Evolutionary conservation across 164 flowering plant genomes (phyloP).

Genomic region (Stephania yunnanensis): DNA sequence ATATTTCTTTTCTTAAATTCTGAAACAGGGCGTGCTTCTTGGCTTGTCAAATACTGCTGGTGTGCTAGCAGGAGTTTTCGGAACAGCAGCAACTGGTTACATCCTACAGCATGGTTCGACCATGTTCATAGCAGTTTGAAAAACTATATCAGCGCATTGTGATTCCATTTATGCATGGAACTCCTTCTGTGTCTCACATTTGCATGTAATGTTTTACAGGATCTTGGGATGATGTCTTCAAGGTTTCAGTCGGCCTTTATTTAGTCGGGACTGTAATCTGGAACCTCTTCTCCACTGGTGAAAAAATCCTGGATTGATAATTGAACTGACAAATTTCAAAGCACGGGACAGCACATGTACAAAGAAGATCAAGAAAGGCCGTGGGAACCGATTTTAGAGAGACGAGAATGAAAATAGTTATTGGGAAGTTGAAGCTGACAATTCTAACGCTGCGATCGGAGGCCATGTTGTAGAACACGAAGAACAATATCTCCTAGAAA

Average conservation of each 20-base stretch:
- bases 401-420: not conserved
- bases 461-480: not conserved
- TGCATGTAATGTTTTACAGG: conserved; percentile 36
- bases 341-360: not conserved
- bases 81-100: conserved; percentile 94
- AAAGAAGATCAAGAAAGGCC: not conserved
- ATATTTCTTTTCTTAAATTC: not conserved
- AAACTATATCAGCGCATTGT: not conserved
- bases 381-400: not conserved
- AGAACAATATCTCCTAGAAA: not conserved
- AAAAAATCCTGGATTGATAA: conserved; percentile 64
- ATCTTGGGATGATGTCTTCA: conserved; percentile 95
- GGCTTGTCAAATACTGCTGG: conserved; percentile 98
- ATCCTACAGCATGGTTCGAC: conserved; percentile 87
- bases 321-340: not conserved
- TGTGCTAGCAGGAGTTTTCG: conserved; percentile 89
- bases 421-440: not conserved
- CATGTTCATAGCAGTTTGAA: conserved; percentile 2
- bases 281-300: conserved; percentile 95
- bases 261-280: conserved; percentile 90
- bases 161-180: not conserved
- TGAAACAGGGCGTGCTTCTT: conserved; percentile 74
- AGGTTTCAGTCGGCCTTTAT: conserved; percentile 88
- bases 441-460: not conserved
- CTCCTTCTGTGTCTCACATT: not conserved